Conservation (phyloP, 169 alveolate genomes). For the Besnoitia besnoiti region DNA sequence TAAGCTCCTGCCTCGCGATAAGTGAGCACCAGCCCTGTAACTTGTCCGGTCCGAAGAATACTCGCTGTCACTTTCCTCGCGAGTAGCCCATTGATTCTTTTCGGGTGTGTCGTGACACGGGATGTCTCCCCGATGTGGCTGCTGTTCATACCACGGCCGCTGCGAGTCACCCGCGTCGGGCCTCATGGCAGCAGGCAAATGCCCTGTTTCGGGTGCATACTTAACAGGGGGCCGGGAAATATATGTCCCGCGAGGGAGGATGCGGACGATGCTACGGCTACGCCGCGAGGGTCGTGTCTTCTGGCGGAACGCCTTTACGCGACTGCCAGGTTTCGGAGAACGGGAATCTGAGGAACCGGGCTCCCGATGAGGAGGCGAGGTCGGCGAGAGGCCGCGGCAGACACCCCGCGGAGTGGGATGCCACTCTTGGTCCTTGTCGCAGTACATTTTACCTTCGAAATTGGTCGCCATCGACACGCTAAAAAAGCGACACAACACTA, state of each 20-base stretch:
- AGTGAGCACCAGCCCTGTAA: background rate
- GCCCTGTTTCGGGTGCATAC: background rate
- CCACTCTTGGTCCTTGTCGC: slow-evolving; percentile 43
- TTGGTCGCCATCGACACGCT: background rate
- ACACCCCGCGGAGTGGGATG: background rate
- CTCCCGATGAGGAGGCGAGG: background rate
- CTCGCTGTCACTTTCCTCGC: background rate
- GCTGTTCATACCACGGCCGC: slow-evolving; percentile 15
- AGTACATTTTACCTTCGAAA: slow-evolving; percentile 38
- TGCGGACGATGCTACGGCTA: slow-evolving; percentile 2
- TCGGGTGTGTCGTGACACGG: background rate
- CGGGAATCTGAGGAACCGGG: background rate
- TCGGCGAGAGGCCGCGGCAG: background rate
- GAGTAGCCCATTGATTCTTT: background rate
- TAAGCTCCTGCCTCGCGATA: background rate
- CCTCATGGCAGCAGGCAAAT: background rate
- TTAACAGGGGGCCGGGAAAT: slow-evolving; percentile 32
- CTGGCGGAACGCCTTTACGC: background rate
- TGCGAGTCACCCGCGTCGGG: background rate
- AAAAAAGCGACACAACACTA: background rate
- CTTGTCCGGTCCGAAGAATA: background rate
- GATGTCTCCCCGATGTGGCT: background rate
- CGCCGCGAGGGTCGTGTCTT: background rate
- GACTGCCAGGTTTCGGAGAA: background rate
- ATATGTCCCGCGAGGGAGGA: background rate